Conservation (phyloP, 345 rosid genomes). For the Pistacia vera region DNA sequence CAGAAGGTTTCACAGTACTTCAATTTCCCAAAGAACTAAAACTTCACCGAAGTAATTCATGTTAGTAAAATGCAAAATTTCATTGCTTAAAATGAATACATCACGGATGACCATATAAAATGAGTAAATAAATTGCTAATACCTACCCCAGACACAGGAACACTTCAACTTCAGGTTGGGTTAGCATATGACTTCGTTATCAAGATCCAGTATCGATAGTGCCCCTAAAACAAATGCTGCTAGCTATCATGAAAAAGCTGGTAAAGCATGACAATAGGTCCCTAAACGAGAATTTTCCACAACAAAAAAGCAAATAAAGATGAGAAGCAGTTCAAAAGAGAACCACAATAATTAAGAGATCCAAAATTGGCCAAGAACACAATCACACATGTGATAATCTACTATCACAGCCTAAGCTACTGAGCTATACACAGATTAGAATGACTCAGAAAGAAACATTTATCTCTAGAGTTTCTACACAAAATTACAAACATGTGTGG, state of each 20-base stretch:
- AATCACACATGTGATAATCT: not conserved
- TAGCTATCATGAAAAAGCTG: not conserved
- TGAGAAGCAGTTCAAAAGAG: not conserved
- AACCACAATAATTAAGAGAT: not conserved
- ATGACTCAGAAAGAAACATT: not conserved
- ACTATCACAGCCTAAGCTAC: not conserved
- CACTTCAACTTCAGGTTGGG: not conserved
- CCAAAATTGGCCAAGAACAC: not conserved
- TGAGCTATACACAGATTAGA: not conserved
- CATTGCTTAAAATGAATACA: no score
- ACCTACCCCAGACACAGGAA: not conserved
- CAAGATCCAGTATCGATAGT: not conserved
- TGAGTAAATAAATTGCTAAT: no score
- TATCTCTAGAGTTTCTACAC: not conserved
- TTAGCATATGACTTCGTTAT: not conserved
- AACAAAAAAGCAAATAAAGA: not conserved
- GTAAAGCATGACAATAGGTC: not conserved
- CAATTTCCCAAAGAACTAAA: no score
- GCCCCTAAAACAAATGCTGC: not conserved
- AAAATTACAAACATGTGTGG: not conserved
- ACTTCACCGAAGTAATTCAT: no score
- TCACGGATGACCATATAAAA: no score
- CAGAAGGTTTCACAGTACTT: no score
- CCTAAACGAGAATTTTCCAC: not conserved
- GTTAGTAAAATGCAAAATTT: no score